phyloP scores from a whole-genome alignment of 78 protist species.

The Planoprotostelium fungivorum region DNA sequence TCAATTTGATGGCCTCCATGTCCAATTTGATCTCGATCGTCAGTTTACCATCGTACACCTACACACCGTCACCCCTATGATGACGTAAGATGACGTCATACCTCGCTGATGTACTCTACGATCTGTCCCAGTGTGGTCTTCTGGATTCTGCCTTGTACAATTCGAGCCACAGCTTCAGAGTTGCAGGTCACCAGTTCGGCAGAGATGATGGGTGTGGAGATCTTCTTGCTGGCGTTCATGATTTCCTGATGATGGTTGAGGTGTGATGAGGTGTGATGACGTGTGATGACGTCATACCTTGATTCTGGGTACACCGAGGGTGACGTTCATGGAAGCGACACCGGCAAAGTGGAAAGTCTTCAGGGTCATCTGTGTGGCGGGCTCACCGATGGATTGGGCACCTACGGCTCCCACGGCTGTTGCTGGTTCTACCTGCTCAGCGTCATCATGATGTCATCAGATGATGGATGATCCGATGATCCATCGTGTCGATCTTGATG shows the following conservation, averaged over 20 bases:
- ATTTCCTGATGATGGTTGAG: conserved; percentile 87
- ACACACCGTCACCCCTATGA: too few relatives aligned
- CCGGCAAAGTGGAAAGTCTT: conserved; percentile 99
- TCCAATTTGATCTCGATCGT: conserved; percentile 77
- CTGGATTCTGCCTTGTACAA: conserved; percentile 91
- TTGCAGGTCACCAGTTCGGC: conserved; percentile 59
- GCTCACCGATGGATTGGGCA: conserved; percentile 97
- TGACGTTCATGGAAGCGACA: conserved; percentile 94
- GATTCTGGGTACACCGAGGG: conserved; percentile 72
- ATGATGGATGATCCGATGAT: too few relatives aligned
- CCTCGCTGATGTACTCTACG: conserved; percentile 66
- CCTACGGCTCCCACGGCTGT: conserved; percentile 98
- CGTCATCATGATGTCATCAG: background rate
- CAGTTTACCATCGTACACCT: conserved; percentile 23
- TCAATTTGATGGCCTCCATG: conserved; percentile 38
- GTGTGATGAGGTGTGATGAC: conserved; percentile 88
- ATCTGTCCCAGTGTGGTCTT: conserved; percentile 85
- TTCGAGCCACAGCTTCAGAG: conserved; percentile 64
- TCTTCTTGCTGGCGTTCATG: conserved; percentile 94
- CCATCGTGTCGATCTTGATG: too few relatives aligned
- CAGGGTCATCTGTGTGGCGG: conserved; percentile 99
- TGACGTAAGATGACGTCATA: too few relatives aligned
- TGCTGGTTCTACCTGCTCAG: conserved; percentile 84
- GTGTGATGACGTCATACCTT: conserved; percentile 13
- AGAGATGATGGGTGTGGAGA: conserved; percentile 93